Base-by-base conservation (phyloP, 1,284 basidiomycete genomes). In the Ustilago xerochloae region DNA sequence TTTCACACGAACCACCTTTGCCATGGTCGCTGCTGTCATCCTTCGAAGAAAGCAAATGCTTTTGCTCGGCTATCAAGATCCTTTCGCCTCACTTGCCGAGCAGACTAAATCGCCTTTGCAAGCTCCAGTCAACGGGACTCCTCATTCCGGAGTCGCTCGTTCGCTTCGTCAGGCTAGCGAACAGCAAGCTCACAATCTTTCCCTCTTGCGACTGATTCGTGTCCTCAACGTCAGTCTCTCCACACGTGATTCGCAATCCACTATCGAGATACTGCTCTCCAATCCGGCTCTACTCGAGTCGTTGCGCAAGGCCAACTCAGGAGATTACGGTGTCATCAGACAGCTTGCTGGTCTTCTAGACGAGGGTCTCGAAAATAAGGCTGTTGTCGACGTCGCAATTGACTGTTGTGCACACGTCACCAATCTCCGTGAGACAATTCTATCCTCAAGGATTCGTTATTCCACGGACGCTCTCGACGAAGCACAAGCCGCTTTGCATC, bases 1-100 rank as follows among this genome's bases (percentile, higher is more conserved):
- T 43, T 93, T 94, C 3, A 94, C 97, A 0, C 90, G 97, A 39
- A 97, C 96, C 2, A 97, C 96, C 0, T 98, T 98, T 84, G 96
- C 93, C 6, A 99, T 99, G 97, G 90, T 92, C 15, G 93, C 95
- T 2, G 95, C 96, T 1, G 90, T 92, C 67, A 88, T 99, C 24
- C 88, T 99, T 0, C 88, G 97, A 29, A 87, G 96, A 29, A 92
- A 91, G 80, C 94, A 97, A 85, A 87, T 95, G 39, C 88, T 97
- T n/a, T 86, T 89, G 16, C 87, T 88, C 20, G 93, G 92, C 0
- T 85, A 91, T 53, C 88, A 89, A 2, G 95, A 97, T 81, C 93
- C 93, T 0, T 96, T 88, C 81, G 78, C 58, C 4, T 59, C 24
- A 7, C 47, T 57, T 35, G 51, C 52, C 16, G 58, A 60, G 20